These are phyloP conservation scores for Protomyces inouyei DNA, from an alignment of 1,139 yeast genomes.

Conservation along the genomic window DNA sequence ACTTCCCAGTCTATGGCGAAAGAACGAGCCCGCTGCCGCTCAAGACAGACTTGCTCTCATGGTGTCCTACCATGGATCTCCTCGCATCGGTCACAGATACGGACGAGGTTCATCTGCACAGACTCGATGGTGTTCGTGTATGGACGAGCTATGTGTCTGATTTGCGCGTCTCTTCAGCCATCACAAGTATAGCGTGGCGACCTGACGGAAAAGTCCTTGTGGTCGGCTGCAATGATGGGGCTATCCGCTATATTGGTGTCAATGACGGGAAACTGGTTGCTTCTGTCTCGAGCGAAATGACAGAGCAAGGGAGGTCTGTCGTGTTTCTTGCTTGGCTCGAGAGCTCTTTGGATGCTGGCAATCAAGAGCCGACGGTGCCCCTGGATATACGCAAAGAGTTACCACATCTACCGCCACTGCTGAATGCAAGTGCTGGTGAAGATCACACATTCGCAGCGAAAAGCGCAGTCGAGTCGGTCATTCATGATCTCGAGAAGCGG, in stretches of 20 bases:
- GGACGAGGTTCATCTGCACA: constrained; percentile 28
- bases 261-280: constrained; percentile 32
- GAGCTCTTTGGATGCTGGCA: neutral
- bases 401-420: neutral
- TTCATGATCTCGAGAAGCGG: constrained; percentile 15
- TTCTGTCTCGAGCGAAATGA: neutral
- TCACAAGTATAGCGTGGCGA: constrained; percentile 30
- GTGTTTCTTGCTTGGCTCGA: neutral
- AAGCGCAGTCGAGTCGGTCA: constrained; percentile 4
- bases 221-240: constrained; percentile 31
- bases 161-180: constrained; percentile 14
- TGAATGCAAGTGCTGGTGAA: neutral
- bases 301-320: neutral
- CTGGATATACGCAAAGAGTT: neutral
- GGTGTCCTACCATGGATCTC: constrained; percentile 35
- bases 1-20: constrained; percentile 29
- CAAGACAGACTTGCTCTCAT: constrained; percentile 26
- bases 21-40: constrained; percentile 29
- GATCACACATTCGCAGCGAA: constrained; percentile 1
- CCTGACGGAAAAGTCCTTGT: constrained; percentile 34
- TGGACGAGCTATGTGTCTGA: constrained; percentile 30
- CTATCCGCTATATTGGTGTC: constrained; percentile 31
- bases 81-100: constrained; percentile 32
- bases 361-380: neutral
- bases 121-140: constrained; percentile 33